phyloP scores from a whole-genome alignment of 805 yeast species.

The Hanseniaspora guilliermondii region DNA sequence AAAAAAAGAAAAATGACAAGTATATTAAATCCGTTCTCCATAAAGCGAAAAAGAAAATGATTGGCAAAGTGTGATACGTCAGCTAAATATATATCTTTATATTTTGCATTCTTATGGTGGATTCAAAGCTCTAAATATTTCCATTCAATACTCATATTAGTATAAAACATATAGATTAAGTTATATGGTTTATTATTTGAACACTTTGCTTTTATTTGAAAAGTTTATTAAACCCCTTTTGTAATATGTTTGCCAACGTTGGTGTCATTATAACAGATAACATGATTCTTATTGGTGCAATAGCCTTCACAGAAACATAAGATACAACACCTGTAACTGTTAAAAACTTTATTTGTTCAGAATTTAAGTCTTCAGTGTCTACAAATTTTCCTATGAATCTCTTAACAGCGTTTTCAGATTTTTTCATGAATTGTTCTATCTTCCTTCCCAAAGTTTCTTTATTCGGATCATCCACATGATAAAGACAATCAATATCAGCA shows the following conservation, averaged over 20 bases:
- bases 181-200: too few species aligned
- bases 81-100: too few species aligned
- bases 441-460: conserved; percentile 24
- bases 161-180: too few species aligned
- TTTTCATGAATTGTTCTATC: conserved; percentile 32
- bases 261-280: conserved; percentile 29
- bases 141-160: too few species aligned
- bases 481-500: not conserved
- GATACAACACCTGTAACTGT: conserved; percentile 66
- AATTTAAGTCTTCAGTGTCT: conserved; percentile 38
- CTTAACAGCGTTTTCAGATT: not conserved
- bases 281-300: conserved; percentile 26
- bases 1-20: not conserved
- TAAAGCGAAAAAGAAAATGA: not conserved
- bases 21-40: not conserved
- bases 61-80: too few species aligned
- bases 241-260: conserved; percentile 21
- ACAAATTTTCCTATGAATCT: not conserved
- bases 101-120: too few species aligned
- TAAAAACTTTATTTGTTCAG: conserved; percentile 37
- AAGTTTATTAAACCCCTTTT: conserved; percentile 15
- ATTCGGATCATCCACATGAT: not conserved
- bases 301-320: conserved; percentile 50
- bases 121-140: too few species aligned
- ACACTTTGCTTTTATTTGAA: not conserved